These are phyloP conservation scores for Cyberlindnera sargentensis DNA, from an alignment of 805 yeast genomes.

Conservation along the genomic window DNA sequence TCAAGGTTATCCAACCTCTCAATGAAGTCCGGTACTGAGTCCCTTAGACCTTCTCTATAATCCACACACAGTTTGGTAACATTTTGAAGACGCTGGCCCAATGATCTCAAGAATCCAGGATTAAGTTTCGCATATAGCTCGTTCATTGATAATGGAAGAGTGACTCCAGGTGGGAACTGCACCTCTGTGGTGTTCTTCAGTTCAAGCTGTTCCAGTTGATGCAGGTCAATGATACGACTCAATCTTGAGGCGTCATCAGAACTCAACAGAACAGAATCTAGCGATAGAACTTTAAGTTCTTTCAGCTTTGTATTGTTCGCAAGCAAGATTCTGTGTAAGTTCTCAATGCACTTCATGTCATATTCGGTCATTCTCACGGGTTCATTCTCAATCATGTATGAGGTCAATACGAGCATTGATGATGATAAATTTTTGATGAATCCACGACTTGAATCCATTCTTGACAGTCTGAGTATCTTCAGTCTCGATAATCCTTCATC, in stretches of 20 bases:
- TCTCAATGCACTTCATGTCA: constrained; percentile 11
- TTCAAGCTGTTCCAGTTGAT: constrained; percentile 23
- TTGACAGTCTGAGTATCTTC: constrained; percentile 10
- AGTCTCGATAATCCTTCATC: constrained; percentile 5
- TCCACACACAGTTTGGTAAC: constrained; percentile 31
- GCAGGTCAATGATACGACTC: constrained; percentile 4
- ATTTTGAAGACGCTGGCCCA: constrained; percentile 23
- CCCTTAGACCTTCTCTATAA: constrained; percentile 34
- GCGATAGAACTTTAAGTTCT: constrained; percentile 5
- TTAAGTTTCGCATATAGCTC: constrained; percentile 12
- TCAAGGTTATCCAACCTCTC: constrained; percentile 19
- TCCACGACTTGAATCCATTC: constrained; percentile 10
- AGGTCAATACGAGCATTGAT: constrained; percentile 15
- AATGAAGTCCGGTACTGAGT: constrained; percentile 33
- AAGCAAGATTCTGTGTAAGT: constrained; percentile 7
- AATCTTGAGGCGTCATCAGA: constrained; percentile 14
- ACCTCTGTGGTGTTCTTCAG: constrained; percentile 32
- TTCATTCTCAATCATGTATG: constrained; percentile 14
- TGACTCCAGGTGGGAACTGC: constrained; percentile 17
- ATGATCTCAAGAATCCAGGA: constrained; percentile 22
- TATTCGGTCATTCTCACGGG: constrained; percentile 10
- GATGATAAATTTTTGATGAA: constrained; percentile 13
- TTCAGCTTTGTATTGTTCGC: constrained; percentile 1
- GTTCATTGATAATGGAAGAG: constrained; percentile 5
- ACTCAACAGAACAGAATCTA: constrained; percentile 13